Percentiles rank a stretch among this genome's conserved stretches.
Evolutionary conservation across 1,284 basidiomycete species (phyloP).

Genomic region (Fomes fomentarius): DNA sequence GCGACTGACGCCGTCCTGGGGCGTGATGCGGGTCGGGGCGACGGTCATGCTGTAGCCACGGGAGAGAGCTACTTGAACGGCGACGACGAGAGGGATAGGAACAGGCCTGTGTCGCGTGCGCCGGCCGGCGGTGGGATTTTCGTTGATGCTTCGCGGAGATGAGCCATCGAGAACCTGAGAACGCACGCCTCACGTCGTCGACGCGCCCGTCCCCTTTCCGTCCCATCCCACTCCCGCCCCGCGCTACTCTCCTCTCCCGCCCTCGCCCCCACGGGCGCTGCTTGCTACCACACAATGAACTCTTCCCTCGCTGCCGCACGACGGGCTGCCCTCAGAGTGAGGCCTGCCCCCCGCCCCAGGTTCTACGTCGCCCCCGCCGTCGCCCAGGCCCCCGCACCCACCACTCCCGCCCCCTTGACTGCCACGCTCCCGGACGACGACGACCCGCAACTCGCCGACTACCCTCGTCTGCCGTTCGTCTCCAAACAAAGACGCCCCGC

Average conservation of each 20-base stretch:
- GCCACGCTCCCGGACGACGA: constrained; percentile 38
- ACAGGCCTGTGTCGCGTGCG: constrained; percentile 1
- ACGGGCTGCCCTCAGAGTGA: constrained; percentile 27
- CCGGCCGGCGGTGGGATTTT: constrained; percentile 1
- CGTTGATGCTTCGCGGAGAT: constrained; percentile 1
- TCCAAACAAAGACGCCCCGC: constrained; percentile 71
- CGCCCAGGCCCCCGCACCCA: constrained; percentile 5
- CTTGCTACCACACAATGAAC: constrained; percentile 25
- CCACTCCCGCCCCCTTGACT: constrained; percentile 16
- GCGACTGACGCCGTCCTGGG: constrained; percentile 35
- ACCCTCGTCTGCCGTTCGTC: constrained; percentile 76
- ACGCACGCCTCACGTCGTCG: neutral
- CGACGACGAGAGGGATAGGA: neutral
- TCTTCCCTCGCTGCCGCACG: constrained; percentile 31
- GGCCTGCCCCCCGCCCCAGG: constrained; percentile 22
- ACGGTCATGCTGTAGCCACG: constrained; percentile 17
- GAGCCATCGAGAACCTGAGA: neutral
- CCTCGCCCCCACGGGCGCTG: constrained; percentile 1
- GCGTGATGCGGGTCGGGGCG: constrained; percentile 9
- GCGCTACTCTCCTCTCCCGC: neutral
- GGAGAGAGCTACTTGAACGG: neutral
- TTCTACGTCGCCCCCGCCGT: constrained; percentile 29
- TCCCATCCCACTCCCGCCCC: neutral
- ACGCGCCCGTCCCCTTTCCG: neutral
- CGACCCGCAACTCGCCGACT: constrained; percentile 73